A percentile compares a stretch with the other conserved stretches of the same genome.
Evolutionary conservation across 176 grass and related monocot genomes (phyloP).

Genomic region (Puya raimondii): DNA sequence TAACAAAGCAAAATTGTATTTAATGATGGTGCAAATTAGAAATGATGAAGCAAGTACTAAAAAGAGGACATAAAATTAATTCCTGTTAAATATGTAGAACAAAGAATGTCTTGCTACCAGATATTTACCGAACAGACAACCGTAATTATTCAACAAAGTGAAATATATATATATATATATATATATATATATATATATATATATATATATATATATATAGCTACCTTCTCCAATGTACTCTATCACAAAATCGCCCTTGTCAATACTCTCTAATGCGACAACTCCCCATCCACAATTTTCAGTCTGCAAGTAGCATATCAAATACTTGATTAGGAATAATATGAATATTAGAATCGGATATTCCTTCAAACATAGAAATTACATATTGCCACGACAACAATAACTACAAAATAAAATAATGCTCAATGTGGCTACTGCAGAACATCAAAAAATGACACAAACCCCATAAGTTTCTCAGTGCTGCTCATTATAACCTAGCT

Average conservation of each 20-base stretch:
- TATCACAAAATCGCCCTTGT: constrained; percentile 93
- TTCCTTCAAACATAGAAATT: neutral
- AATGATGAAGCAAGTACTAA: neutral
- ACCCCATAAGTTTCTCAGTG: no score
- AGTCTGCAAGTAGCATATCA: constrained; percentile 41
- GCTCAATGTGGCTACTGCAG: no score
- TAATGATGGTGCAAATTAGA: neutral
- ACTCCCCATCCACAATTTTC: constrained; percentile 93
- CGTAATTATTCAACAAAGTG: neutral
- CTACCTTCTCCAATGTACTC: constrained; percentile 99
- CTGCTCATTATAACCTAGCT: no score
- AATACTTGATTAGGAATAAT: neutral
- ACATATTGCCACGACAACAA: neutral
- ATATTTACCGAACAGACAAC: neutral
- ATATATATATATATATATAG: constrained; percentile 4
- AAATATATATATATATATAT: neutral
- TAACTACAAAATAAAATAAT: no score
- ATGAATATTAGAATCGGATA: neutral
- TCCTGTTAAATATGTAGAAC: neutral
- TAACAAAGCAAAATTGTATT: neutral
- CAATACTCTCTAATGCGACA: constrained; percentile 60
- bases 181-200: no score
- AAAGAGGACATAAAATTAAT: neutral
- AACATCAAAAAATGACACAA: no score
- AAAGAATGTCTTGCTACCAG: neutral